phyloP scores from a whole-genome alignment of 306 rosid genomes.

The Gynostemma pentaphyllum region DNA sequence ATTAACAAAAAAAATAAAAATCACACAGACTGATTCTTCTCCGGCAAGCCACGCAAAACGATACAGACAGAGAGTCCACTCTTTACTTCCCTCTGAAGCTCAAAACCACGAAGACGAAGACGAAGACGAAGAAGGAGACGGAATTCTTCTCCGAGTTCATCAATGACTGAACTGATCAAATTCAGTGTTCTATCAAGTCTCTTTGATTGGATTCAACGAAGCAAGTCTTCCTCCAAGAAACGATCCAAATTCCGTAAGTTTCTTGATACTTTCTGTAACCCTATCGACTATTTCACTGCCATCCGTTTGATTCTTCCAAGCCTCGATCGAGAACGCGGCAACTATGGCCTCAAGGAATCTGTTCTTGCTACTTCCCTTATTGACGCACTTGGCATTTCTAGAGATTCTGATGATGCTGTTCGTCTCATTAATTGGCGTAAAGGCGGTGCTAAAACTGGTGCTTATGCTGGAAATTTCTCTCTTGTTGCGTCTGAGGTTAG shows the following conservation, averaged over 20 bases:
- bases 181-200: conserved; percentile 67
- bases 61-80: too few species aligned
- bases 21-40: background rate
- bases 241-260: conserved; percentile 84
- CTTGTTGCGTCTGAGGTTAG: conserved; percentile 69
- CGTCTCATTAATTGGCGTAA: conserved; percentile 91
- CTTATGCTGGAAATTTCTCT: conserved; percentile 69
- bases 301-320: conserved; percentile 71
- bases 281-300: conserved; percentile 44
- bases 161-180: conserved; percentile 46
- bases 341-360: conserved; percentile 86
- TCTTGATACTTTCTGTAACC: conserved; percentile 60
- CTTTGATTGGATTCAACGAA: conserved; percentile 66
- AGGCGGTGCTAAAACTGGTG: conserved; percentile 63
- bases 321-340: conserved; percentile 81
- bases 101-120: background rate
- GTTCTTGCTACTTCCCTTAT: conserved; percentile 73
- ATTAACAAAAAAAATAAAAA: too few species aligned
- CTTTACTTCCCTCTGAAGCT: background rate
- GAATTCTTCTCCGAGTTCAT: background rate
- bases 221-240: conserved; percentile 52
- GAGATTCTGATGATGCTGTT: conserved; percentile 69
- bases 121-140: background rate
- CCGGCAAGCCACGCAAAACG: background rate
- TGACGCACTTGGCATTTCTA: conserved; percentile 74